A percentile compares a stretch with the other conserved stretches of the same genome.
phyloP scores from a whole-genome alignment of 441 rosid genomes.

The Theobroma grandiflorum region DNA sequence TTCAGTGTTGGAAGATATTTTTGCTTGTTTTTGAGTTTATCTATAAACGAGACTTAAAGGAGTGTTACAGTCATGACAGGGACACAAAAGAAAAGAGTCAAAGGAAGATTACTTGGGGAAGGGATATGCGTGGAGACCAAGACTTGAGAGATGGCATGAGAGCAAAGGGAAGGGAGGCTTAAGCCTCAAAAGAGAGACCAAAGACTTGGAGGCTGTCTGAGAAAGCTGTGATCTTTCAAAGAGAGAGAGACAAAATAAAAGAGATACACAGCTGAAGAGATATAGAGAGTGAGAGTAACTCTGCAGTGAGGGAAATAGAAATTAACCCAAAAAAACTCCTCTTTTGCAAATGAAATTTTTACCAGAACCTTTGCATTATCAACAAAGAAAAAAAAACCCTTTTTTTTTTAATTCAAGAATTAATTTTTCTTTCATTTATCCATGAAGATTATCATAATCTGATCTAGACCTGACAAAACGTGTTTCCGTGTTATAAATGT shows the following conservation, averaged over 20 bases:
- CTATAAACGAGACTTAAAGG: neutral
- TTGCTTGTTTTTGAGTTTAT: neutral
- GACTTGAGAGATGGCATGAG: constrained; percentile 23
- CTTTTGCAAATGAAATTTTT: no score
- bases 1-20: neutral
- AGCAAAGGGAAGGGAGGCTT: neutral
- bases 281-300: no score
- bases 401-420: no score
- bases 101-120: constrained; percentile 15
- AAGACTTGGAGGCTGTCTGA: neutral
- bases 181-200: neutral
- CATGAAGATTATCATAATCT: neutral
- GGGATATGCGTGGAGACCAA: constrained; percentile 37
- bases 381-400: no score
- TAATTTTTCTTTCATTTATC: neutral
- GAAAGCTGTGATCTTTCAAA: neutral
- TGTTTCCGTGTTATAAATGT: no score
- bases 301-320: no score
- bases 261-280: neutral
- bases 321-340: no score
- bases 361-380: no score
- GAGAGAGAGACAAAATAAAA: neutral
- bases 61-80: neutral
- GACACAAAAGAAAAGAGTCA: constrained; percentile 1
- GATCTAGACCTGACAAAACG: no score